These are phyloP conservation scores for Lathyrus aphaca DNA, from an alignment of 306 rosid genomes.

Conservation along the genomic window DNA sequence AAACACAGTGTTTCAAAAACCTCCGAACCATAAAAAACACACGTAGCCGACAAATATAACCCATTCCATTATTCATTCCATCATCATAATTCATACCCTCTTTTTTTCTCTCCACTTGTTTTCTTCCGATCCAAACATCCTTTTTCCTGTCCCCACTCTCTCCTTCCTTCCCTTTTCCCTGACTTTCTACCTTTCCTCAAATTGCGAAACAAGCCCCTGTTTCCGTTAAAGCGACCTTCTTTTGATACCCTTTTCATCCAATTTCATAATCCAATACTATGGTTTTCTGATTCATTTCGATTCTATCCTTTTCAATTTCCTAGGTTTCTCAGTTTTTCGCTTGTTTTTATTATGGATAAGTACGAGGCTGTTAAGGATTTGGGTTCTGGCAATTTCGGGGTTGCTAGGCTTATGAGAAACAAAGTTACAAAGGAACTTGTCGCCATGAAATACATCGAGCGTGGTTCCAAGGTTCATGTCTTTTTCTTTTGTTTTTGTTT, in stretches of 20 bases:
- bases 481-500: neutral
- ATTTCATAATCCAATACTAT: slow-evolving; percentile 1
- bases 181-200: neutral
- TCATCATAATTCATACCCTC: neutral
- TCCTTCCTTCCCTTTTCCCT: neutral
- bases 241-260: slow-evolving; percentile 29
- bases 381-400: slow-evolving; percentile 72
- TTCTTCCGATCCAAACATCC: slow-evolving; percentile 22
- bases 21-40: neutral
- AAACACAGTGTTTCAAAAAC: neutral
- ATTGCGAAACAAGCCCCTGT: neutral
- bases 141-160: neutral
- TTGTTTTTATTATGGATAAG: slow-evolving; percentile 49
- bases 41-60: slow-evolving; percentile 23
- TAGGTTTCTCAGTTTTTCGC: neutral
- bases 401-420: slow-evolving; percentile 65
- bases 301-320: neutral
- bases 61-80: slow-evolving; percentile 31
- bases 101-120: slow-evolving; percentile 7
- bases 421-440: slow-evolving; percentile 72
- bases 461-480: slow-evolving; percentile 55
- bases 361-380: slow-evolving; percentile 64
- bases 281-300: slow-evolving; percentile 31
- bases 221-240: slow-evolving; percentile 24
- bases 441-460: slow-evolving; percentile 77